Evolutionary conservation across 176 grass and related monocot genomes (phyloP), one percentile per base, ranked within the genome.

Genomic region (Zizania latifolia): DNA sequence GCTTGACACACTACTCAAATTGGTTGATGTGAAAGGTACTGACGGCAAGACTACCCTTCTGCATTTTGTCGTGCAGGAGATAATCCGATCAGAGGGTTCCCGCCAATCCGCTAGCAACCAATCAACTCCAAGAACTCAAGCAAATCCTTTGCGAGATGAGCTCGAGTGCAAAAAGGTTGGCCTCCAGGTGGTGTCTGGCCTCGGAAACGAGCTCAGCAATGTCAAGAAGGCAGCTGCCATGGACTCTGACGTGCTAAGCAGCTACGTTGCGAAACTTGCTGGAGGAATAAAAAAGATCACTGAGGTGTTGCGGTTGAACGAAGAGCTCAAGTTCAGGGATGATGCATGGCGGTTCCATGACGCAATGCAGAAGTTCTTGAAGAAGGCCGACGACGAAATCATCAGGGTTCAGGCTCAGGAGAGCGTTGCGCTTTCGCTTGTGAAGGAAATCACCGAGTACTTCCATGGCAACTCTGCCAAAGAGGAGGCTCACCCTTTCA

Each of bases 371-470:
- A 84, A 66, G 61, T 99, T 99, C 78, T 39, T 99, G 69, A 86
- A 79, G 55, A 92, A 77, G 44, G 89, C 89, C 14, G 96, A 99
- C 14, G 89, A 89, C 1, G 89, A 92, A 36, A 95, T 99, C 27
- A 88, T 94, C 74, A 82, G 78, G 50, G 92, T 99, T 28, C 89
- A 99, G 64, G 85, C 82, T 56, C 96, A 92, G 38, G 96, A 99
- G 80, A 95, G 96, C 4, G 86, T 99, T 10, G 88, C 96, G 3
- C 46, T 99, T 14, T 99, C 96, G 12, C 86, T 92, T 3, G 96
- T 99, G 15, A 99, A 94, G 85, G 96, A 99, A 16, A 94, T 94
- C 73, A 99, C 96, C 0, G 96, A 99, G 82, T 99, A 99, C 63
- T 99, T 99, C 59, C 96, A 99, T 26, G 96, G 96, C 0, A 71